These are phyloP conservation scores for Zelonia costaricensis DNA, from an alignment of 208 protist species.

Conservation along the genomic window DNA sequence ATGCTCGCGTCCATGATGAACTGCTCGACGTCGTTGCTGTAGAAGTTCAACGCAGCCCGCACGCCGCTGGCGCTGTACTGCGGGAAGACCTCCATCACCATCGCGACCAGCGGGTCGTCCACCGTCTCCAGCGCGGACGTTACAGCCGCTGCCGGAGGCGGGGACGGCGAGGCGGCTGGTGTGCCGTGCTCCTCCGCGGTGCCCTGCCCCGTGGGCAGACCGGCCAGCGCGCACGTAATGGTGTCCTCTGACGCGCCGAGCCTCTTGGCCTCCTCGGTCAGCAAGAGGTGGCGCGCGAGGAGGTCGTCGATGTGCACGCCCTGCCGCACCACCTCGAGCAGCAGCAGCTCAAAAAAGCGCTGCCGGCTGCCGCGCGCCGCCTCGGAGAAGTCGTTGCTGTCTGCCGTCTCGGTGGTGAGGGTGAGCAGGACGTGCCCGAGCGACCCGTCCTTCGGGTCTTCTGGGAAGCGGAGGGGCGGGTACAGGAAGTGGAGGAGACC, in stretches of 20 bases:
- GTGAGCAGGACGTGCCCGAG: conserved; percentile 57
- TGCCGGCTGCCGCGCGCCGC: conserved; percentile 36
- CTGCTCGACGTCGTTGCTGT: conserved; percentile 88
- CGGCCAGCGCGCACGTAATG: conserved; percentile 45
- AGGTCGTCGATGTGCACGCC: conserved; percentile 73
- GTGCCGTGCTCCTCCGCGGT: neutral
- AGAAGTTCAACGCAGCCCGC: conserved; percentile 67
- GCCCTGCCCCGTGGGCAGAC: conserved; percentile 11
- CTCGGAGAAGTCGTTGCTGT: conserved; percentile 81
- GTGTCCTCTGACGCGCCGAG: conserved; percentile 74
- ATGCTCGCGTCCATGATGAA: conserved; percentile 87
- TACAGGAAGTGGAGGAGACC: conserved; percentile 40
- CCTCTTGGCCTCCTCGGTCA: conserved; percentile 47
- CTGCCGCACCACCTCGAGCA: conserved; percentile 79
- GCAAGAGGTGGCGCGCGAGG: conserved; percentile 62
- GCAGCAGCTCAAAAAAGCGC: conserved; percentile 75
- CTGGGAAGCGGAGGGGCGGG: conserved; percentile 15
- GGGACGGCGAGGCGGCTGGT: neutral
- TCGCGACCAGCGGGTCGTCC: conserved; percentile 56
- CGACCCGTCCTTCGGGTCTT: conserved; percentile 32
- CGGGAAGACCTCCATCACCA: conserved; percentile 87
- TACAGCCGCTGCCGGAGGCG: neutral
- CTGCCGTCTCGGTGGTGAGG: conserved; percentile 48
- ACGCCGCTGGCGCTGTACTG: conserved; percentile 62
- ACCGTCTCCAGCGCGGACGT: neutral